These are phyloP conservation scores for Inga oerstediana DNA, from an alignment of 306 rosid species.

Conservation along the genomic window DNA sequence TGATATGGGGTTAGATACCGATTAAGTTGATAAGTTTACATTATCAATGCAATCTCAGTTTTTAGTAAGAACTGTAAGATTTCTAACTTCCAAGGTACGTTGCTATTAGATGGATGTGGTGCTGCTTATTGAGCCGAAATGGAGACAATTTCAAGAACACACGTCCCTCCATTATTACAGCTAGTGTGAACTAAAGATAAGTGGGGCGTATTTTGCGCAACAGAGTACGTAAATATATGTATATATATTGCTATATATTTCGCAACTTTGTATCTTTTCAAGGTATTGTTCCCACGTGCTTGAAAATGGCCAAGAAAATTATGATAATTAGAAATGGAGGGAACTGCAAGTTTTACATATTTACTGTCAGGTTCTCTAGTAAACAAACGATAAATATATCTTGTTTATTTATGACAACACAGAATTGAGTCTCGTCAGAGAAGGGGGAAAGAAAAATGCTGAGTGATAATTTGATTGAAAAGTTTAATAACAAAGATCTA, in stretches of 20 bases:
- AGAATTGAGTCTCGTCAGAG: neutral
- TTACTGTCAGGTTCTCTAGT: neutral
- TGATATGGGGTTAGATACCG: neutral
- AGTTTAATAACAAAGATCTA: neutral
- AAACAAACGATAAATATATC: neutral
- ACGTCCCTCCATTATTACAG: neutral
- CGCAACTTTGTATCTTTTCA: neutral
- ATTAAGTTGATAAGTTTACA: neutral
- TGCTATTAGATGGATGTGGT: neutral
- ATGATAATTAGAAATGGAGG: neutral
- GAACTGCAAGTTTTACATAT: neutral
- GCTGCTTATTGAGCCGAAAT: neutral
- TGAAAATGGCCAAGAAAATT: neutral
- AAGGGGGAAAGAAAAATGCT: too few species aligned
- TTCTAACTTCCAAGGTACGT: neutral
- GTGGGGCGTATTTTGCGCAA: neutral
- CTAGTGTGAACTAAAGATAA: neutral
- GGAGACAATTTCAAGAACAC: neutral
- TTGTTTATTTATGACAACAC: neutral
- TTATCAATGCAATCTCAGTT: neutral
- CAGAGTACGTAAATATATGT: too few species aligned
- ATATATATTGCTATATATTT: neutral
- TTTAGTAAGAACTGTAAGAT: neutral
- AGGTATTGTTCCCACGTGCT: neutral
- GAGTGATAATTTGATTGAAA: neutral